A percentile compares a stretch with the other conserved stretches of the same genome.
Conservation (phyloP, 345 rosid genomes). For the Sonneratia caseolaris region DNA sequence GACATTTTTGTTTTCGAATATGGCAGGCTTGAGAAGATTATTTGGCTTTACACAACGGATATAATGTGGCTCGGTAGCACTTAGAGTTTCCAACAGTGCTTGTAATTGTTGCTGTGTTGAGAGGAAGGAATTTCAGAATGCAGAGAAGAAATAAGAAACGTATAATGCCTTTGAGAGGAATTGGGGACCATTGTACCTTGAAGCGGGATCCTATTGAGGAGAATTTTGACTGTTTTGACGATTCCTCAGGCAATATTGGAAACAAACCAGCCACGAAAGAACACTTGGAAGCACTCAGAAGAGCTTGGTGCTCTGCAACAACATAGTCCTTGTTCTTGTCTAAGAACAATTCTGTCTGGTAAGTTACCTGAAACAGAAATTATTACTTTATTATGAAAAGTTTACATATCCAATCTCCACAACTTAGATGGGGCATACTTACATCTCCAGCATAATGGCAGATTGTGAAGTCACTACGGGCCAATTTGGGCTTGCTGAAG, state of each 20-base stretch:
- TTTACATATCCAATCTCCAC: not conserved
- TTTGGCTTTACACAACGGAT: slow-evolving; percentile 98
- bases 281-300: slow-evolving; percentile 70
- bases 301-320: no score
- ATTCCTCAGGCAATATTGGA: slow-evolving; percentile 64
- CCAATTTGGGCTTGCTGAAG: slow-evolving; percentile 85
- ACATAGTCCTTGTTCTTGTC: slow-evolving; percentile 86
- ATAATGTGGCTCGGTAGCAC: slow-evolving; percentile 93
- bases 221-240: slow-evolving; percentile 85
- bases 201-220: slow-evolving; percentile 98
- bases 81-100: slow-evolving; percentile 86
- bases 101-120: slow-evolving; percentile 80
- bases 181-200: slow-evolving; percentile 45
- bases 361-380: slow-evolving; percentile 61
- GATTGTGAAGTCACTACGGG: slow-evolving; percentile 95
- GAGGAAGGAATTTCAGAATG: slow-evolving; percentile 10
- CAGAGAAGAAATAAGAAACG: not conserved
- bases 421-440: slow-evolving; percentile 14
- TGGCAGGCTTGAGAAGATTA: slow-evolving; percentile 89
- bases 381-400: not conserved
- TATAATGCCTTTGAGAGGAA: slow-evolving; percentile 4
- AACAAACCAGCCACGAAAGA: slow-evolving; percentile 76
- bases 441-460: slow-evolving; percentile 99
- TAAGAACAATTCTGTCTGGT: slow-evolving; percentile 85
- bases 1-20: slow-evolving; percentile 80